Conservation (phyloP, 192 early-diverging fungal species). For the Linnemannia exigua region DNA sequence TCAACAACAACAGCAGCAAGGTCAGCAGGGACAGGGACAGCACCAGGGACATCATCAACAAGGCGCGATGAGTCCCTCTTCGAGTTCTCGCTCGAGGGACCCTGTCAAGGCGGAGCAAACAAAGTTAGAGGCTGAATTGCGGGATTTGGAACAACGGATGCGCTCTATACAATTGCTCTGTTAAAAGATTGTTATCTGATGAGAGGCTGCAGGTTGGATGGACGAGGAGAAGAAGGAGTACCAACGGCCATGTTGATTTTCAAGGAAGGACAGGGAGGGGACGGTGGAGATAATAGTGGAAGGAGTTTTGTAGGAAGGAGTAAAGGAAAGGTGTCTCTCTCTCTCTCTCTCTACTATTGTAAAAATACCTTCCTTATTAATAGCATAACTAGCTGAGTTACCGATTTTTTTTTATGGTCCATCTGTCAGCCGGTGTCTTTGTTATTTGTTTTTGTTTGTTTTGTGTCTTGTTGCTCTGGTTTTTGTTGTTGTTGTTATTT, state of each 20-base stretch:
- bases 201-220: too few relatives aligned
- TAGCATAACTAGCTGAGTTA: background rate
- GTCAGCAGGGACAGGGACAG: background rate
- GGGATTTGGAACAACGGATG: slow-evolving; percentile 45
- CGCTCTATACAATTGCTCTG: slow-evolving; percentile 36
- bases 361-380: too few relatives aligned
- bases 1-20: slow-evolving; percentile 2
- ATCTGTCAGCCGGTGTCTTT: background rate
- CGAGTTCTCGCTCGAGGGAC: background rate
- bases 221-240: background rate
- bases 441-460: background rate
- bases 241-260: too few relatives aligned
- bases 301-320: too few relatives aligned
- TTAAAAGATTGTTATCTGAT: too few relatives aligned
- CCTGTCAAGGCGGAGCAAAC: slow-evolving; percentile 38
- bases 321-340: too few relatives aligned
- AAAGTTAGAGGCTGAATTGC: slow-evolving; percentile 33
- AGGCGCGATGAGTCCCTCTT: background rate
- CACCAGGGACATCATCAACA: background rate
- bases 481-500: background rate
- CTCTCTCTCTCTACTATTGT: too few relatives aligned
- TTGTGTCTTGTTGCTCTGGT: background rate
- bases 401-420: background rate
- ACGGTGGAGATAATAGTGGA: background rate
- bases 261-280: background rate